Base-by-base conservation (phyloP, 305 asterid genomes). In the Fraxinus greggii region DNA sequence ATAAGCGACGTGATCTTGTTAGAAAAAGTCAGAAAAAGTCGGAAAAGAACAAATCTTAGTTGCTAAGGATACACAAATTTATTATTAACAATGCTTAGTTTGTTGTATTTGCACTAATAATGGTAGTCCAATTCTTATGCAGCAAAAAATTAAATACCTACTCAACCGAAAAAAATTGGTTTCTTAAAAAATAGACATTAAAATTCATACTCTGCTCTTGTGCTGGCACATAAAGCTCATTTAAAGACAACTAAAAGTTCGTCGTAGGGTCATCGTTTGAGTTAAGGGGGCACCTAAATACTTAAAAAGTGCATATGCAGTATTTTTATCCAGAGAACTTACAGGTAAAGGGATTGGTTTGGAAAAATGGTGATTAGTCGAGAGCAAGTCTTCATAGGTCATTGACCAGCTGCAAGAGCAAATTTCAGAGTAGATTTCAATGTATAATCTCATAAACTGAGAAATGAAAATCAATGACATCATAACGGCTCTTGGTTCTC, bases 381-480 rank as follows among this genome's bases (percentile, higher is more conserved):
- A 93, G 84, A 95, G 97, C 86, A 95, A 89, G 78, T 92, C 99
- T 67, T 95, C 99, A 3, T 93, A 95, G 35, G 97, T 92, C 35
- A 78, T 88, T 36, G 98, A 90, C 98, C 98, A 95, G 90, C 98
- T 95, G 93, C 91, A 88, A 35, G 54, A 82, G 54, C 51, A 76
- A 80, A 24, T 70, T 31, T 15, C 40, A 67, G 36, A 78, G 12
- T 10, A 77, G 74, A 74, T 26, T 7, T 84, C 63, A 73, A 40
- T 28, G 31, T 19, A 9, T 32, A 42, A 33, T 38, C 23, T 5
- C 26, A 54, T 54, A 0, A 48, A 54, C 75, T 24, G 78, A 21
- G 35, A 79, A 54, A 79, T 79, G 69, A 23, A 10, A 73, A 21
- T 8, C 72, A 61, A 63, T 77, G 28, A 12, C 17, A 3, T 54